Evolutionary conservation across 768 basidiomycete genomes (phyloP).

Genomic region (Rickenella mellea): DNA sequence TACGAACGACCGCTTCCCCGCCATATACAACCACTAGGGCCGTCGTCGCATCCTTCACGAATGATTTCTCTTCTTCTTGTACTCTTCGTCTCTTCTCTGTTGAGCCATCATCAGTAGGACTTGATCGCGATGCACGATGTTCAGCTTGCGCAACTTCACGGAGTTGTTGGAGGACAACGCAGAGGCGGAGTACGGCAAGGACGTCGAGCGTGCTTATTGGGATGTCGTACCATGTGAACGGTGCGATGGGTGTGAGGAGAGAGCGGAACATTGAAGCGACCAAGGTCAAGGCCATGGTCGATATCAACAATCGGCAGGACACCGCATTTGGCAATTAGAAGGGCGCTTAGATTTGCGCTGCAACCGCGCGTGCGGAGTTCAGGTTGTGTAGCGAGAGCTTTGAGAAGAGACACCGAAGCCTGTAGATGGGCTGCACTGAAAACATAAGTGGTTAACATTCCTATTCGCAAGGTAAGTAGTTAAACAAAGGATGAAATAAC

Average conservation of each 20-base stretch:
- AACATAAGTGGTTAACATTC: no score
- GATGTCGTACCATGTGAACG: slow-evolving; percentile 59
- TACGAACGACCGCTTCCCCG: slow-evolving; percentile 65
- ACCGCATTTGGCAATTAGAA: no score
- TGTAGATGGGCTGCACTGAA: no score
- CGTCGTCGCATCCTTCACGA: slow-evolving; percentile 45
- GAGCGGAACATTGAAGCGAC: no score
- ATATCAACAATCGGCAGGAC: no score
- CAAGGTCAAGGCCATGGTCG: no score
- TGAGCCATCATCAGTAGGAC: slow-evolving; percentile 11
- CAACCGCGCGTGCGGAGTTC: no score
- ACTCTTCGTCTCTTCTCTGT: slow-evolving; percentile 18
- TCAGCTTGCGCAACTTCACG: slow-evolving; percentile 48
- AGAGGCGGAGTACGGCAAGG: slow-evolving; percentile 58
- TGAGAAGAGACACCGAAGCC: no score
- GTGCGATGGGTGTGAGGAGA: slow-evolving; percentile 49
- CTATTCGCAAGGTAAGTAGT: no score
- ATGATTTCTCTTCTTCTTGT: slow-evolving; percentile 40
- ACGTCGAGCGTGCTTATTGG: slow-evolving; percentile 56
- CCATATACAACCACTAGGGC: slow-evolving; percentile 67
- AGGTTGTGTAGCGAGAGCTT: no score
- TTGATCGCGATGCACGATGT: slow-evolving; percentile 34
- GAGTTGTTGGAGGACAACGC: slow-evolving; percentile 58
- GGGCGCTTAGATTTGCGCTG: no score
- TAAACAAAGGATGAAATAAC: no score